Conservation (phyloP, 257 asterid species). For the Solanum chiquidenum region DNA sequence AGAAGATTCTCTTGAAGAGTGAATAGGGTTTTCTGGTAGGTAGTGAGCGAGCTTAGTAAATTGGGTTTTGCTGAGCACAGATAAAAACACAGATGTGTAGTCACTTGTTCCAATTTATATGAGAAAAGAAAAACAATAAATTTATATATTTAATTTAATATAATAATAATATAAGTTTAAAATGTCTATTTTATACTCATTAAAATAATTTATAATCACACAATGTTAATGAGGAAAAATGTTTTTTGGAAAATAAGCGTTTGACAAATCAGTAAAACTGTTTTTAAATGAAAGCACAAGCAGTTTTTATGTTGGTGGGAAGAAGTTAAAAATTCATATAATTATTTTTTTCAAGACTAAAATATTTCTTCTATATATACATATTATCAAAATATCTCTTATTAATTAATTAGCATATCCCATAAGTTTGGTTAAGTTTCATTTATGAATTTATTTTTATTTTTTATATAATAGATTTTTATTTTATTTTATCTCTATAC, state of each 20-base stretch:
- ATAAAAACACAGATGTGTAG: neutral
- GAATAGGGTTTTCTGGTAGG: neutral
- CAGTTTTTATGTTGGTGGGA: neutral
- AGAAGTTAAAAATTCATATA: no score
- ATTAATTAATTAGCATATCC: neutral
- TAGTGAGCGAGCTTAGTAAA: neutral
- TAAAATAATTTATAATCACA: neutral
- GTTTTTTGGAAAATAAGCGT: no score
- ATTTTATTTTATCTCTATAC: neutral
- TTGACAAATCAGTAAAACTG: no score
- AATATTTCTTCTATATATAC: neutral
- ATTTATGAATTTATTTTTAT: neutral
- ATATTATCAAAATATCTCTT: no score
- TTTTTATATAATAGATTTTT: no score
- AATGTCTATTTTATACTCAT: neutral
- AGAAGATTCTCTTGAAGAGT: neutral
- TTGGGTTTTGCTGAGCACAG: neutral
- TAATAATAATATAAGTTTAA: no score
- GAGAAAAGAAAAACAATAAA: neutral
- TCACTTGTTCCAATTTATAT: neutral
- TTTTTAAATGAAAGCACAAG: neutral
- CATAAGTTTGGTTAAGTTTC: neutral
- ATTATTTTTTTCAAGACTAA: neutral
- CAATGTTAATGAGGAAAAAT: neutral
- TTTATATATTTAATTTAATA: no score